These are phyloP conservation scores for Trametes maxima DNA, from an alignment of 768 basidiomycete genomes.

Conservation along the genomic window DNA sequence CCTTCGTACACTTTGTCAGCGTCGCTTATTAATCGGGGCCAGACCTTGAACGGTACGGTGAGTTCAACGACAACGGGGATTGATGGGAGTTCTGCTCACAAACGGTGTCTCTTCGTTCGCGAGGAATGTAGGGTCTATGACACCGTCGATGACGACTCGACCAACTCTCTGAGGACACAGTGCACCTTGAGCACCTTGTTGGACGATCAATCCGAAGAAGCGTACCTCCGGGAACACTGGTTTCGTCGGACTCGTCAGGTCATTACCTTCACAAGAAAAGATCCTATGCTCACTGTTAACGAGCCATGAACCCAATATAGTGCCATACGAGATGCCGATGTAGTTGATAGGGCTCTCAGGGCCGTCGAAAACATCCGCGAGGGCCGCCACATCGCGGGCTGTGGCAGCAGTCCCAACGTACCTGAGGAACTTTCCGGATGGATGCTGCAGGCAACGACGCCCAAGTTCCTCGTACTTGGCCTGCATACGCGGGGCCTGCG, in stretches of 20 bases:
- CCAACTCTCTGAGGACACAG: slow-evolving; percentile 11
- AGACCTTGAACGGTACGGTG: not conserved
- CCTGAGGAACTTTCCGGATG: slow-evolving; percentile 1
- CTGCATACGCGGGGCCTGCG: slow-evolving; percentile 17
- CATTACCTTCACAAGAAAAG: not conserved
- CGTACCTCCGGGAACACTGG: slow-evolving; percentile 20
- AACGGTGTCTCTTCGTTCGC: not conserved
- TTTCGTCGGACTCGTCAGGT: not conserved
- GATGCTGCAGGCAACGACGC: slow-evolving; percentile 4
- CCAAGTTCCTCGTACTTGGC: slow-evolving; percentile 13
- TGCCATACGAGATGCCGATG: slow-evolving; percentile 14
- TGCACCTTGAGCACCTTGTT: too few relatives aligned
- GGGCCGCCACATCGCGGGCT: slow-evolving; percentile 14
- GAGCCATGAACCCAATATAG: slow-evolving; percentile 11
- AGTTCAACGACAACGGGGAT: not conserved
- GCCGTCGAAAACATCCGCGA: slow-evolving; percentile 22
- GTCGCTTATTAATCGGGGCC: not conserved
- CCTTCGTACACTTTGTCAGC: slow-evolving; percentile 9
- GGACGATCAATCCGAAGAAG: not conserved
- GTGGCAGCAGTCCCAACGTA: slow-evolving; percentile 19
- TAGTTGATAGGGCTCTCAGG: slow-evolving; percentile 12
- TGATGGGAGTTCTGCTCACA: not conserved
- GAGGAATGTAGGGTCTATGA: slow-evolving; percentile 4
- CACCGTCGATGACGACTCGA: slow-evolving; percentile 13
- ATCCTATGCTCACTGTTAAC: slow-evolving; percentile 13